Conservation (phyloP, 73 alveolate genomes). For the Paramecium sexaurelia region DNA sequence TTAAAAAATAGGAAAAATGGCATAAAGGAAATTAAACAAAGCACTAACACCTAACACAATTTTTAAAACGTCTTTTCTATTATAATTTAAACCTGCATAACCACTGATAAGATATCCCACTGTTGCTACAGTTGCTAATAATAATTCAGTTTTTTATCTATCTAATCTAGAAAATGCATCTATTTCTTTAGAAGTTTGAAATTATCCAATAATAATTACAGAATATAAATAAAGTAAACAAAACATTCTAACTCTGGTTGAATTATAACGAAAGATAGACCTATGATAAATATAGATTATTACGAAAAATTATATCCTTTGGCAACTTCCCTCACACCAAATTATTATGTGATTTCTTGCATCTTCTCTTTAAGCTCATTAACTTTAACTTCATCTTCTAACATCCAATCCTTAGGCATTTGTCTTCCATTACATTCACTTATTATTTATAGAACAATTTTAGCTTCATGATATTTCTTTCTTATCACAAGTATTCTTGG, state of each 20-base stretch:
- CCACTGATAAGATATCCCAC: slow-evolving; percentile 28
- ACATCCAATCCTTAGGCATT: slow-evolving; percentile 47
- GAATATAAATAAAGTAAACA: neutral
- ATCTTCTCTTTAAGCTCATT: neutral
- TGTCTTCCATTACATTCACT: neutral
- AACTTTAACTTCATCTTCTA: slow-evolving; percentile 2
- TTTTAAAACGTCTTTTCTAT: neutral
- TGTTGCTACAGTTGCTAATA: neutral
- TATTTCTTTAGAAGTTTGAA: neutral
- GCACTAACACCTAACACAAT: neutral
- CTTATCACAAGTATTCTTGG: slow-evolving; percentile 31
- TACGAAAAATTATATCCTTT: slow-evolving; percentile 11
- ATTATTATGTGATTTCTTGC: neutral
- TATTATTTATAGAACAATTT: neutral
- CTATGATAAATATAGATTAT: neutral
- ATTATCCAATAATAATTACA: neutral
- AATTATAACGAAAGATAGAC: neutral
- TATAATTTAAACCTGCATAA: slow-evolving; percentile 47
- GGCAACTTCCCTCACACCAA: neutral
- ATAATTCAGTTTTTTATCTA: neutral
- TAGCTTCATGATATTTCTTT: slow-evolving; percentile 26
- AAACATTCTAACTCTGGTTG: slow-evolving; percentile 17
- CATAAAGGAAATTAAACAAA: neutral
- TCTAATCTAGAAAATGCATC: neutral
- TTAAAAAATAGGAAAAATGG: neutral